Evolutionary conservation across 768 basidiomycete genomes (phyloP).

Genomic region (Mycena vulgaris): DNA sequence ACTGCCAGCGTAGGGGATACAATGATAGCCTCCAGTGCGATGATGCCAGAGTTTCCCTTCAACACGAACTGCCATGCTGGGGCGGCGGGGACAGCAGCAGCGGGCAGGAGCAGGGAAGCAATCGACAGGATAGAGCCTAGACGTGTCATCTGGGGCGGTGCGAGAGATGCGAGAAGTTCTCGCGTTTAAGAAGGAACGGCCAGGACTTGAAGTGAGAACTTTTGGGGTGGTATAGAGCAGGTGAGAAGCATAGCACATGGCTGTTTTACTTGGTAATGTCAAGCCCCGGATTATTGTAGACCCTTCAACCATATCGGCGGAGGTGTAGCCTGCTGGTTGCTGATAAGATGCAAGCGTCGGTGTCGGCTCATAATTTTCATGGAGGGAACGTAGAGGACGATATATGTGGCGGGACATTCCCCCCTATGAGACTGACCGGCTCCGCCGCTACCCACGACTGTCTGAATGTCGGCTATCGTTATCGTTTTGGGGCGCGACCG

Average conservation of each 20-base stretch:
- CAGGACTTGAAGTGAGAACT: not conserved
- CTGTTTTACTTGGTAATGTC: not conserved
- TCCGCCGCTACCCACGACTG: not conserved
- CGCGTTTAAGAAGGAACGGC: conserved; percentile 9
- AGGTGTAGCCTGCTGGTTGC: too few species aligned
- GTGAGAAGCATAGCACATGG: conserved; percentile 20
- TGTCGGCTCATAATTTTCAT: too few species aligned
- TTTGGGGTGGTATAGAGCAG: conserved; percentile 1
- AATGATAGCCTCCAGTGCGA: conserved; percentile 40
- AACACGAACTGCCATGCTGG: conserved; percentile 30
- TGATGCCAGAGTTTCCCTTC: conserved; percentile 29
- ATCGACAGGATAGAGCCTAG: conserved; percentile 23
- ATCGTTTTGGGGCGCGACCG: too few species aligned
- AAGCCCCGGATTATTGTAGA: too few species aligned
- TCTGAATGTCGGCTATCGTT: not conserved
- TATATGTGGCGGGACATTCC: too few species aligned
- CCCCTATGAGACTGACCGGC: not conserved
- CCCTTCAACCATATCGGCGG: too few species aligned
- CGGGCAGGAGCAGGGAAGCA: conserved; percentile 26
- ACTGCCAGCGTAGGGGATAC: conserved; percentile 42
- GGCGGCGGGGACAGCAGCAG: conserved; percentile 10
- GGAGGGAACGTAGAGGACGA: too few species aligned
- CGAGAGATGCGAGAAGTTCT: not conserved
- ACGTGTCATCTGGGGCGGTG: conserved; percentile 29
- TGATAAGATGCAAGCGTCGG: too few species aligned